These are phyloP conservation scores for Ambrosiella cleistominuta DNA, from an alignment of 2,329 filamentous ascomycete species.

Conservation along the genomic window DNA sequence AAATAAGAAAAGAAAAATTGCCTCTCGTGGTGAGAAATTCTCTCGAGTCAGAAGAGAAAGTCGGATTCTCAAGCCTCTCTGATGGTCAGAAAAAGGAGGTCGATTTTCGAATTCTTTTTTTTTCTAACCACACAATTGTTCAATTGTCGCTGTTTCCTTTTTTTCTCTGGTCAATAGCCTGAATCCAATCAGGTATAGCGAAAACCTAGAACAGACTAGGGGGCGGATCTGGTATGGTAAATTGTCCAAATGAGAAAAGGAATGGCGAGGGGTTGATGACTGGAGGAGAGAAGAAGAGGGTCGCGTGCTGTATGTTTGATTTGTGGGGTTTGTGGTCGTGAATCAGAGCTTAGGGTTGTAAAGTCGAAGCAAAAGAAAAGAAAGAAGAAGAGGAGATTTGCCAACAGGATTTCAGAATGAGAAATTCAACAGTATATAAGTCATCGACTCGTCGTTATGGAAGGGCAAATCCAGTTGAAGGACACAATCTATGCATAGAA, in stretches of 20 bases:
- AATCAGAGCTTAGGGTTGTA: neutral
- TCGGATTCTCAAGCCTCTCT: too few relatives aligned
- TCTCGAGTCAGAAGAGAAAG: too few relatives aligned
- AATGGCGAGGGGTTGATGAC: neutral
- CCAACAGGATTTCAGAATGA: neutral
- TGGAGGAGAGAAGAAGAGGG: neutral
- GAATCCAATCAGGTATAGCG: neutral
- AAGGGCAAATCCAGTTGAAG: neutral
- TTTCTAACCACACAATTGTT: neutral
- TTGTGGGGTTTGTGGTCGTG: neutral
- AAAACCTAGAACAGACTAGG: neutral
- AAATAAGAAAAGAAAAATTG: neutral
- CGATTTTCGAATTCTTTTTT: neutral
- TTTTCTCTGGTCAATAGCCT: neutral
- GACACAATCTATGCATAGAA: neutral
- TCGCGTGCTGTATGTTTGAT: neutral
- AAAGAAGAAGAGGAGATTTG: neutral
- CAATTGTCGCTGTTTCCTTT: neutral
- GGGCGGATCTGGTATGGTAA: neutral
- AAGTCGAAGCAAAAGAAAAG: neutral
- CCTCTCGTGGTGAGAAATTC: neutral
- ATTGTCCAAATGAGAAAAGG: neutral
- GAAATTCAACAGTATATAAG: too few relatives aligned
- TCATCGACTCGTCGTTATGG: neutral
- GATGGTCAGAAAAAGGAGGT: neutral